Base-by-base conservation (phyloP, 192 early-diverging fungal species). In the Entomortierella parvispora region DNA sequence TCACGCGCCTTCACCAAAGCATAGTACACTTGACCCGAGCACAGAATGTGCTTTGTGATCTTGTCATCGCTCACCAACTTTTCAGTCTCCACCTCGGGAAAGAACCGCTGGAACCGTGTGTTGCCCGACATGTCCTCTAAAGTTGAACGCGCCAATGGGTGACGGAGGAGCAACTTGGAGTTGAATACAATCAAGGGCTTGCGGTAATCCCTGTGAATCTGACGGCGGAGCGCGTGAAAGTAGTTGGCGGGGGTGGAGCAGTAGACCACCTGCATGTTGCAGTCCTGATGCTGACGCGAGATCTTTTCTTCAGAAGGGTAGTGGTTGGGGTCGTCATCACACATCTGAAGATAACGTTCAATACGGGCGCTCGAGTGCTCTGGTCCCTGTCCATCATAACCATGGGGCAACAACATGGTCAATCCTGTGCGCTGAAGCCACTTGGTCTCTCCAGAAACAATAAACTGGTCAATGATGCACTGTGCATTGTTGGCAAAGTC, bases 11-110 rank as follows among this genome's bases (percentile, higher is more conserved):
- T 88, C 62, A 91, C 76, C 55, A 97, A 87, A 2, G 93, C 85
- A 87, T 98, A 99, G 90, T 99, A 99, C 46, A 99, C 96, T 81
- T 99, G 96, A 63, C 97, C 97, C 46, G 93, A 85, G 81, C 97
- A 99, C 85, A 99, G 88, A 71, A 99, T 90, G 71, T 97, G 90
- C 32, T 93, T 95, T 78, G 87, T 93, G 84, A 97, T 94, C 71
- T 95, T 80, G 78, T 97, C 93, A 26, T 93, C 91, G 17, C 86
- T 86, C 23, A 87, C 90, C 25, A 97, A 87, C 48, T 83, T 81
- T 26, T 93, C 84, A 12, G 95, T 91, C 81, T 95, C 93, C 14
- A 88, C 83, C 77, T 99, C 97, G 57, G 97, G 97, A 61, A 99
- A 93, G 79, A 95, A 92, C 31, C 94, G 86, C 80, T 90, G 90